Base-by-base conservation (phyloP, 495 filamentous ascomycete species). In the Thermochaetoides thermophila region DNA sequence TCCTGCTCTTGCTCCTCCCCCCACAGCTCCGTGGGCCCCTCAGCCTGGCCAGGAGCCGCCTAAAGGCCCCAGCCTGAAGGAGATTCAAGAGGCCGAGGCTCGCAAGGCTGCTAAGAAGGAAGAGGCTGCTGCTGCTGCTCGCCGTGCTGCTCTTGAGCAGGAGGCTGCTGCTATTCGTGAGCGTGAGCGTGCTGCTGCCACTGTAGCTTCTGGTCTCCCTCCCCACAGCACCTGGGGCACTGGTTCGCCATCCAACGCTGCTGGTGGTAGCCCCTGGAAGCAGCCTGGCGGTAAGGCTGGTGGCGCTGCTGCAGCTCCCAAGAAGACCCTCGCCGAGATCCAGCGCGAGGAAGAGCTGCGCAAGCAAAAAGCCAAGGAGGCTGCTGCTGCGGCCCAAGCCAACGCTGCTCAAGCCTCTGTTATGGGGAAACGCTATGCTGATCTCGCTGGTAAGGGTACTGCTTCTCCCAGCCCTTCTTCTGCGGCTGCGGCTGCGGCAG, bases 51-150 rank as follows among this genome's bases (percentile, higher is more conserved):
- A 46, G 9, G 85, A 85, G 48, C 55, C 73, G 13, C 73, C 81
- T 18, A 95, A 83, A 60, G 84, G 82, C 0, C 89, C 87, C 3
- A 94, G 86, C 35, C 66, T 97, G 35, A 95, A 84, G 58, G 86
- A 97, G 47, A 97, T 97, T 24, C 89, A 97, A 49, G 89, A 93
- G 56, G 73, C 82, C 16, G 89, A 97, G 55, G 87, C 89, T 22
- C 78, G 78, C 45, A 89, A 82, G 49, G 87, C 85, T n/a, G 86
- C 89, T 7, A 80, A 89, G 53, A 76, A 69, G 18, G 89, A 95
- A 45, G 85, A 89, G 42, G 58, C 74, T 20, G 85, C 81, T 10
- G 78, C 81, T 10, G 78, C 85, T 12, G 73, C 76, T 36, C 79
- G 89, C 39, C 79, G 81, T 39, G 76, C 74, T 18, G 68, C 76